A percentile compares a stretch with the other conserved stretches of the same genome.
Evolutionary conservation across 225 moss, liverwort and hornwort species (phyloP).

Genomic region (Climacium dendroides): DNA sequence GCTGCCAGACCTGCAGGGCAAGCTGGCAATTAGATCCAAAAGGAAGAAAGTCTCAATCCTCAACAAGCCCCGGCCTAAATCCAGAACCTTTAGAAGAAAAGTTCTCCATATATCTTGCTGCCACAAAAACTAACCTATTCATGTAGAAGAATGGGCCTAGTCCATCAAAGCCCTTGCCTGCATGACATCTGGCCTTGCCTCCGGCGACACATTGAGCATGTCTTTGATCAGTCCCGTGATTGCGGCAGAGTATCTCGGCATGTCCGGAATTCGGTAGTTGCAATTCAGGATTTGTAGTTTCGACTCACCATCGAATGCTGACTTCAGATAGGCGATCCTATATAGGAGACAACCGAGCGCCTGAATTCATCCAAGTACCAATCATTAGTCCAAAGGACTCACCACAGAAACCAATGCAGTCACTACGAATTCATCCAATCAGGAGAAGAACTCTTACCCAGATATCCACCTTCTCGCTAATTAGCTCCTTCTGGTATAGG

Average conservation of each 20-base stretch:
- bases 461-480: conserved; percentile 96
- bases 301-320: conserved; percentile 94
- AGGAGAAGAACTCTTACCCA: conserved; percentile 50
- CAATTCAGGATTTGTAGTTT: conserved; percentile 95
- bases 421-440: neutral
- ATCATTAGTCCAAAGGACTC: neutral
- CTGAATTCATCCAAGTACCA: conserved; percentile 19
- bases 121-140: conserved; percentile 99
- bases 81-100: conserved; percentile 11
- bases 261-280: conserved; percentile 89
- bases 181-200: conserved; percentile 95
- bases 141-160: conserved; percentile 93
- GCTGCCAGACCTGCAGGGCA: conserved; percentile 73
- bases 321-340: conserved; percentile 82
- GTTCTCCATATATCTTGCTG: conserved; percentile 40
- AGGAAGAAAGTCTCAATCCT: neutral
- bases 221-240: conserved; percentile 77
- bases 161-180: conserved; percentile 99
- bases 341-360: conserved; percentile 92
- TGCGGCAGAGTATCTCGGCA: conserved; percentile 62
- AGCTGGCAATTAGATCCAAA: neutral
- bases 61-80: neutral
- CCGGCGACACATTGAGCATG: conserved; percentile 92
- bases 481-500: conserved; percentile 78
- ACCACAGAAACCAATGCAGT: neutral